Base-by-base conservation (phyloP, 306 rosid genomes). In the Cotoneaster glaucophyllus region DNA sequence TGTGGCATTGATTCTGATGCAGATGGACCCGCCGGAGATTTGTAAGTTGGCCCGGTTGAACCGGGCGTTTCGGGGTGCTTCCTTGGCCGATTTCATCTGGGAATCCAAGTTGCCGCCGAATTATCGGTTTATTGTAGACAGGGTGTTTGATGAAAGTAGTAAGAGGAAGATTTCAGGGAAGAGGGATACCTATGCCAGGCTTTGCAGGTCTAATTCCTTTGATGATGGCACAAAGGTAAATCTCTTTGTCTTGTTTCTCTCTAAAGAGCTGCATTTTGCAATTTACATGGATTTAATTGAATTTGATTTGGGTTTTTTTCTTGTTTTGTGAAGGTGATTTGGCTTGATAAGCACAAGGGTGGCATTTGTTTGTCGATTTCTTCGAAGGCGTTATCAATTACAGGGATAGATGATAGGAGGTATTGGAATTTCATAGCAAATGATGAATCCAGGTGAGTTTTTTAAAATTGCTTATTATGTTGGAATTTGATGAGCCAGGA, bases 361-460 rank as follows among this genome's bases (percentile, higher is more conserved):
- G 90, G 87, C 2, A 41, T 90, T 41, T 86, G 85, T 78, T 72
- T 91, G 79, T 88, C 88, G 26, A 86, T 91, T 80, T 90, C 93
- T 45, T 91, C 91, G 17, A 90, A 84, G 80, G 91, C 87, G 1
- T 83, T 94, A 25, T 84, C 81, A 77, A 91, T 94, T 69, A 94
- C 97, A 1, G 98, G 98, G 81, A 91, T 94, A 22, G 96, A 88
- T 85, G 98, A 91, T 76, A 84, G 98, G 70, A 91, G 97, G 86
- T 94, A 94, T 76, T 94, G 98, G 98, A 91, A 85, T 68, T 86
- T 83, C 85, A 86, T 93, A 81, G 68, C 89, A 0, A 84, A 88
- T 0, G 82, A 86, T 70, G 97, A 90, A 79, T 87, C 98, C 70
- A 93, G 96, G 98, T 93, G 88, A 87, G 94, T 31, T 39, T 74